A percentile compares a stretch with the other conserved stretches of the same genome.
Conservation (phyloP, 2,329 filamentous ascomycete genomes). For the Fusarium nematophilum region DNA sequence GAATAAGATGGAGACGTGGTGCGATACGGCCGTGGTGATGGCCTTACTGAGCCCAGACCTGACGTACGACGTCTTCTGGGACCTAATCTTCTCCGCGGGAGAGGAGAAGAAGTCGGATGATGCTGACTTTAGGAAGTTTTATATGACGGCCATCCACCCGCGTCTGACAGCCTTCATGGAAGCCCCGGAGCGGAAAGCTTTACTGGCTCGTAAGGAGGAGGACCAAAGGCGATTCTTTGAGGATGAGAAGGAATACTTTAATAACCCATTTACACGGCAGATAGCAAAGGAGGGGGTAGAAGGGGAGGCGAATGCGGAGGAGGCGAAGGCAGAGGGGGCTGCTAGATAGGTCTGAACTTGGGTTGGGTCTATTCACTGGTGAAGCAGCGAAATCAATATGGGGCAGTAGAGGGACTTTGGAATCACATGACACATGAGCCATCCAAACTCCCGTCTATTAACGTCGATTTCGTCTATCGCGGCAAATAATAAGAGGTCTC, state of each 20-base stretch:
- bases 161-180: conserved; percentile 2
- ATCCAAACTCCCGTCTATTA: too few species aligned
- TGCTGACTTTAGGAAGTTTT: neutral
- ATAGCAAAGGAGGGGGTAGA: too few species aligned
- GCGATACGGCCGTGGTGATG: neutral
- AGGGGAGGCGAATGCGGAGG: too few species aligned
- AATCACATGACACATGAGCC: too few species aligned
- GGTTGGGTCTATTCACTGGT: too few species aligned
- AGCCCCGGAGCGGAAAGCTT: conserved; percentile 1
- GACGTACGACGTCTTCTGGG: conserved; percentile 3
- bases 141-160: neutral
- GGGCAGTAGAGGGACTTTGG: too few species aligned
- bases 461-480: too few species aligned
- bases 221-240: conserved; percentile 6
- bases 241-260: neutral
- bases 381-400: too few species aligned
- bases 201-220: conserved; percentile 2
- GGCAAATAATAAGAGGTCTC: too few species aligned
- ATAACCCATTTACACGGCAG: too few species aligned
- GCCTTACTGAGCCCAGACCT: neutral
- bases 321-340: too few species aligned
- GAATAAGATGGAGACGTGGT: conserved; percentile 1
- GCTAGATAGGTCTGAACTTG: too few species aligned
- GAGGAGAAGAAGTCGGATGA: neutral
- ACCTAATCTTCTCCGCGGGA: neutral